Conservation (phyloP, 1,139 yeast species). For the Sugiyamaella sp. region DNA sequence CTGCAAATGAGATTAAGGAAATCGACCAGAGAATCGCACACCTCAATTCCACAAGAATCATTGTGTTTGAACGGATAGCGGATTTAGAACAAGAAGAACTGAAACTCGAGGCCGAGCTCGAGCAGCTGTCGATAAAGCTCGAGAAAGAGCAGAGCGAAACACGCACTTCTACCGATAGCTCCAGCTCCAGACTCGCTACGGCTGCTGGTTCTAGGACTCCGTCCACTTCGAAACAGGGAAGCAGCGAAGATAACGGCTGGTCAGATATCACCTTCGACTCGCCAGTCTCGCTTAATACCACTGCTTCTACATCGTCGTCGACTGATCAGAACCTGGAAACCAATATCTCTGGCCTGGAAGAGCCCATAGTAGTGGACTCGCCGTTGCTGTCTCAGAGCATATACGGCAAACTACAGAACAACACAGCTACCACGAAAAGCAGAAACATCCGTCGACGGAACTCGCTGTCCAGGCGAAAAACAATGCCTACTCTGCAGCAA, state of each 20-base stretch:
- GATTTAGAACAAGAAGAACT: constrained; percentile 61
- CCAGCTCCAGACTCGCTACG: not conserved
- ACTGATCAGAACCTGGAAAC: not conserved
- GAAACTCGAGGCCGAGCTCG: constrained; percentile 51
- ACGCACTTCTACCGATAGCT: constrained; percentile 3
- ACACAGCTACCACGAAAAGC: constrained; percentile 6
- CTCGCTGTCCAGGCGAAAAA: constrained; percentile 45
- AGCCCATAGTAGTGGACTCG: constrained; percentile 7
- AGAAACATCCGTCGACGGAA: constrained; percentile 10
- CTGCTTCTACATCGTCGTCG: not conserved
- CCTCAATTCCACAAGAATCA: constrained; percentile 52
- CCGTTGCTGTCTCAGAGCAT: constrained; percentile 44
- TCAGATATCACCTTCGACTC: constrained; percentile 9
- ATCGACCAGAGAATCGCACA: constrained; percentile 59
- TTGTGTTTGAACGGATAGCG: constrained; percentile 60
- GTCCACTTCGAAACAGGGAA: not conserved
- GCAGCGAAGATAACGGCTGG: constrained; percentile 13
- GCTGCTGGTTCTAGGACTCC: constrained; percentile 1
- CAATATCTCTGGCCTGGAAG: constrained; percentile 4
- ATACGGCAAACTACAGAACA: constrained; percentile 40
- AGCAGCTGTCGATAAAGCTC: constrained; percentile 42
- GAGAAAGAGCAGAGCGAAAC: constrained; percentile 11
- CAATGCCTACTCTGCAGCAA: constrained; percentile 63
- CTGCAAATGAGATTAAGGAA: constrained; percentile 63
- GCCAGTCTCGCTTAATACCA: not conserved